Evolutionary conservation across 192 early-diverging fungal genomes (phyloP), one percentile per base, ranked within the genome.

Genomic region (Coemansia aciculifera): DNA sequence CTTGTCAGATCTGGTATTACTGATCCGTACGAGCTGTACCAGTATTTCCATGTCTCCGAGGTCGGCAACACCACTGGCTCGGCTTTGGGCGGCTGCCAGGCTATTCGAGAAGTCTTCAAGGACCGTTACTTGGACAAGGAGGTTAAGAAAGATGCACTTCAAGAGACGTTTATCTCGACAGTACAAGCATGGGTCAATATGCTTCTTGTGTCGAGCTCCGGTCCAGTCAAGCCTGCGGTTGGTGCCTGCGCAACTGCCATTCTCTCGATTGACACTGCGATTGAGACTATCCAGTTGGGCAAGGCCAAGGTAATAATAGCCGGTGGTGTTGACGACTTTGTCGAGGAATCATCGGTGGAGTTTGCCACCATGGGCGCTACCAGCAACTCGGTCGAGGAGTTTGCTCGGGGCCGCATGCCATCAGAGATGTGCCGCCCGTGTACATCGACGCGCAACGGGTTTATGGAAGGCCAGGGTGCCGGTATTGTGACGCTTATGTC

Each of bases 351-450:
- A 8, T 8, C 6, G 3, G 5, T 36, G 5, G 34, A 36, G 76
- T 95, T 95, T 73, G 93, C 90, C 69, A 92, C 93, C 87, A 97
- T 97, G 92, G 95, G 93, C 83, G 94, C 95, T 13, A 97, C 95
- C 31, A 89, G 87, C 73, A 93, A 93, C 82, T 77, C 92, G 40
- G 79, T 89, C 44, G 91, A 94, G 21, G 95, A 97, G 83, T 84
- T 92, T 57, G 91, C 88, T 19, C 81, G 83, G 5, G 34, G 34
- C 34, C 34, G 34, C 34, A 36, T 5, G 3, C 34, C 34, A 6
- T 36, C 34, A 36, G 34, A 36, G 34, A 36, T 36, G 34, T 36
- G 34, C 34, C 34, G 34, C 6, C 34, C 34, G 34, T 36, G 34
- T 36, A 36, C 34, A 7, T 36, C 34, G 34, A 36, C 34, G 34